Base-by-base conservation (phyloP, 169 alveolate genomes). In the Besnoitia besnoiti region DNA sequence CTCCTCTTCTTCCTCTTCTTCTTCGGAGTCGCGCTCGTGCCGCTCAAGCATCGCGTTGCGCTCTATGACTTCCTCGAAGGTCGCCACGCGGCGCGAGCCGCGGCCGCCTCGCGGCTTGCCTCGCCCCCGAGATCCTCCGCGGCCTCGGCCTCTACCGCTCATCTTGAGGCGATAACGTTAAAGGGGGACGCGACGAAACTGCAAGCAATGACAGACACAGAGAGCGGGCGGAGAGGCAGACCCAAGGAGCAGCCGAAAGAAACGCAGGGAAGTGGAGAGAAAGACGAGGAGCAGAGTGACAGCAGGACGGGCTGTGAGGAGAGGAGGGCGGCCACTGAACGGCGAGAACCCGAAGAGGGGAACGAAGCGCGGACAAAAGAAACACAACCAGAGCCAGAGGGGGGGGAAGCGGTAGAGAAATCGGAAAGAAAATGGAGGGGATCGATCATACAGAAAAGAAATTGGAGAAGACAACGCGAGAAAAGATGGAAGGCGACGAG, bases 91-190 rank as follows among this genome's bases (percentile, higher is more conserved):
- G 44, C 80, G 80, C 12, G 46, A 1, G 40, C 80, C 80, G 14
- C 80, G 80, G 39, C 80, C 80, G 7, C 80, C 80, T 1, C 80
- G 80, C 39, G 42, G 80, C n/a, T 67, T 67, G 12, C 80, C 80
- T 14, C 80, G 39, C 44, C 80, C 80, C 2, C 80, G 80, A 1
- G 80, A 67, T 2, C 80, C 80, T 19, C 80, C 80, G 2, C 80
- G 46, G 3, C 80, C 80, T 19, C 80, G 39, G 14, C 80, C 80
- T n/a, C 80, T 19, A 1, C 80, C 80, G 10, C 80, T 35, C 80
- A 33, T 35, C 2, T 16, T 67, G 80, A 10, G 62, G 19, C 62
- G 19, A 50, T 14, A 50, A 50, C 62, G 62, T 10, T 19, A 19
- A 10, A 14, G 30, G 19, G 62, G 62, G 30, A 19, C 30, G 19